Evolutionary conservation across 495 filamentous ascomycete genomes (phyloP), one percentile per base, ranked within the genome.

Genomic region (Aspergillus wentii): DNA sequence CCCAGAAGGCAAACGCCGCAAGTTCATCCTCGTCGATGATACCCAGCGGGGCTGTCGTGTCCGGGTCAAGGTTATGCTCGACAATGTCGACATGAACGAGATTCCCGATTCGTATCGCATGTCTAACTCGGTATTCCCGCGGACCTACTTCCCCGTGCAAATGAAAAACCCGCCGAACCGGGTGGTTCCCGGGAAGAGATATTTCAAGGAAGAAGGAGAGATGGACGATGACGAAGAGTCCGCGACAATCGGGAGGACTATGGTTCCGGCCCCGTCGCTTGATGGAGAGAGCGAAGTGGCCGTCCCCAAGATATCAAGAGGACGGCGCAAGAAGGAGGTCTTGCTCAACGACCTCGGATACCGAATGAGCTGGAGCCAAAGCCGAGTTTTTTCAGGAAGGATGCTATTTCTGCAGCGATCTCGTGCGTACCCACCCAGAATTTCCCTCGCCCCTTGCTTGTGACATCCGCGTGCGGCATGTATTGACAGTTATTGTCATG

Each of bases 21-120:
- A 95, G 58, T 97, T 97, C 57, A 94, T 98, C 48, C 77, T 95
- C 3, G 88, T 98, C 16, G 87, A 95, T 43, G 92, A 97, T 58
- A 75, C 73, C 11, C 83, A 86, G 34, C 82, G 87, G 32, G 78
- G 80, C 27, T 74, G 74, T 20, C 82, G 89, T 31, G 78, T 94
- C 7, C 79, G 92, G 5, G 89, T 96, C 25, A 81, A 88, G 40
- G 87, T 95, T 21, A 87, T 82, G 46, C 75, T 97, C 17, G 88
- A 95, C 40, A 76, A 79, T 13, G 87, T 95, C 36, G 82, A 95
- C 43, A 91, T 92, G 62, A 79, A 86, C 45, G 91, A 96, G 57
- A 89, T 96, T 43, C 90, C 89, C 0, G 92, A 97, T 61, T 90
- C 86, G 11, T 95, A 94, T 59, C 86, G 91, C 43, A 84, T 84